These are phyloP conservation scores for Vitis labrusca DNA, from an alignment of 164 flowering plant species.

Conservation along the genomic window DNA sequence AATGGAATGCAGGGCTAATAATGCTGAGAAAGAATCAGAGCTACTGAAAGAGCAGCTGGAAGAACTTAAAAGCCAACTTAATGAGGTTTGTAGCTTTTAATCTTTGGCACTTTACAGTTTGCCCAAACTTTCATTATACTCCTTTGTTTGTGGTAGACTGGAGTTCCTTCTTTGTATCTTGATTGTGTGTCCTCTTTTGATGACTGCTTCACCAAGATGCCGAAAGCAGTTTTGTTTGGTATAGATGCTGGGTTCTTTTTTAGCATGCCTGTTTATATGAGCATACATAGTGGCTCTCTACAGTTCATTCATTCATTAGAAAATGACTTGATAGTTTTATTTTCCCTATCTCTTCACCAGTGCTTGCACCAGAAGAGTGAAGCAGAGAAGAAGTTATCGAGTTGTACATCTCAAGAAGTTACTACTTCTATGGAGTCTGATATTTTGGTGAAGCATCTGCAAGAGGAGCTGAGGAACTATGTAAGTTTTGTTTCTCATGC, in stretches of 20 bases:
- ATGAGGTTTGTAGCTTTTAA: conserved; percentile 44
- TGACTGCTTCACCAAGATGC: background rate
- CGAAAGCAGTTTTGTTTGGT: conserved; percentile 1
- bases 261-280: background rate
- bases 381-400: conserved; percentile 48
- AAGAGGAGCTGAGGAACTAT: conserved; percentile 74
- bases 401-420: conserved; percentile 39
- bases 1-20: conserved; percentile 72
- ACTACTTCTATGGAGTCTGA: conserved; percentile 33
- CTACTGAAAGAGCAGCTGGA: conserved; percentile 65
- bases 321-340: background rate
- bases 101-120: background rate
- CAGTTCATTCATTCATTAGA: background rate
- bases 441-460: conserved; percentile 79
- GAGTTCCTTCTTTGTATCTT: background rate
- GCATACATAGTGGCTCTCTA: background rate
- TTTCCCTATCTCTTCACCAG: conserved; percentile 27
- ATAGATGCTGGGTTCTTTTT: background rate
- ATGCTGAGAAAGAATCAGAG: conserved; percentile 75
- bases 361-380: conserved; percentile 68
- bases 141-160: too few species aligned
- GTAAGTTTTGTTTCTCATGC: conserved; percentile 45
- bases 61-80: conserved; percentile 46
- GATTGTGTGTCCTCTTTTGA: background rate
- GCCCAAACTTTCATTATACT: background rate